Percentiles rank a stretch among this genome's conserved stretches.
Evolutionary conservation across 352 stramenopile genomes (phyloP).

Genomic region (Blastocystis sp.): DNA sequence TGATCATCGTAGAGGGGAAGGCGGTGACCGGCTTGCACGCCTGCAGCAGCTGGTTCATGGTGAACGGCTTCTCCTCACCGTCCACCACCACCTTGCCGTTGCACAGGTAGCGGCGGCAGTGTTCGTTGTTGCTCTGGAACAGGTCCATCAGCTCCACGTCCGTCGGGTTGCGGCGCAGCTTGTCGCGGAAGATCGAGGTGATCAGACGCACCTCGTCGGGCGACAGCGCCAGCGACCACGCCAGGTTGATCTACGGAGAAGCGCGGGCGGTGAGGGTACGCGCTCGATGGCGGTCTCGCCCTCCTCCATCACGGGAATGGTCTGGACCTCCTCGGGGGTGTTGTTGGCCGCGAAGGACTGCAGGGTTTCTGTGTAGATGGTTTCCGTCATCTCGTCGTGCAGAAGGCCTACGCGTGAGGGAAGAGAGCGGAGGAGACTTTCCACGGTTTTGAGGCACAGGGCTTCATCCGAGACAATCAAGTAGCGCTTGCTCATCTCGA

Average conservation of each 20-base stretch:
- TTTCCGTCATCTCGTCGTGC: constrained; percentile 97
- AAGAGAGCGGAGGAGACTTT: constrained; percentile 77
- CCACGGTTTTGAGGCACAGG: constrained; percentile 74
- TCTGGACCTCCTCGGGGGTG: constrained; percentile 80
- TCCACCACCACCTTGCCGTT: constrained; percentile 96
- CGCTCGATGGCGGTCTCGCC: constrained; percentile 88
- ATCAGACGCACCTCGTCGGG: constrained; percentile 76
- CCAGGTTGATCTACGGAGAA: constrained; percentile 43
- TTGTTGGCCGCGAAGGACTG: constrained; percentile 84
- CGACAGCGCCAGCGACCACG: constrained; percentile 39
- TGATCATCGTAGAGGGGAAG: constrained; percentile 92
- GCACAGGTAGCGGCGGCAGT: constrained; percentile 99
- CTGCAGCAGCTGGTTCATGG: constrained; percentile 98
- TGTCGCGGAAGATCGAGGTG: constrained; percentile 91
- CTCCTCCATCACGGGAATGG: constrained; percentile 89
- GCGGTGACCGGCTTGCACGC: constrained; percentile 85
- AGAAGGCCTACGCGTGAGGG: constrained; percentile 72
- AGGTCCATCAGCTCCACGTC: constrained; percentile 99
- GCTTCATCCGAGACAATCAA: constrained; percentile 74
- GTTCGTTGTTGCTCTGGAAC: constrained; percentile 92
- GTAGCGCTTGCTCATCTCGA: constrained; percentile 90
- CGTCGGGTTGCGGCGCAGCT: constrained; percentile 91
- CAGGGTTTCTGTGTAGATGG: constrained; percentile 86
- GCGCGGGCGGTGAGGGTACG: constrained; percentile 74
- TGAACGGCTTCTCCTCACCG: constrained; percentile 88